Evolutionary conservation across 495 filamentous ascomycete genomes (phyloP), one percentile per base, ranked within the genome.

Genomic region (Neurospora sp.): DNA sequence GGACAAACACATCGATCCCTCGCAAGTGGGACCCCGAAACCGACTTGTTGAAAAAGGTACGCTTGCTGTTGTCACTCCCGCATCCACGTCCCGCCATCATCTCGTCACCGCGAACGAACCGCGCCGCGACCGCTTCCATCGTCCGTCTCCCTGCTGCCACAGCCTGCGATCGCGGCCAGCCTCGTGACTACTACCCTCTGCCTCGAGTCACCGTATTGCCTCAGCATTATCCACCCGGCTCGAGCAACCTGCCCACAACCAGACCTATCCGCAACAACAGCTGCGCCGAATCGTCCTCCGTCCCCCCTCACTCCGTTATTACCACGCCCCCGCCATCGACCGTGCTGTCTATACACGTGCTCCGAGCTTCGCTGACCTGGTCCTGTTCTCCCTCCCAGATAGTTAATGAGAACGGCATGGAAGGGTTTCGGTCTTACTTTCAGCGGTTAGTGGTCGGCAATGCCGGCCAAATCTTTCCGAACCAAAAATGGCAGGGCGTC

Each of bases 381-480:
- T 44, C 39, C 75, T 75, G 20, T 71, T 70, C 31, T 10, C 39
- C 9, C 69, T 73, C 44, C 37, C 76, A 97, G 94, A 89, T 98
- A 76, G 90, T 97, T 80, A 91, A 96, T 87, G 93, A 94, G 75
- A 89, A 96, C 94, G 93, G 93, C 79, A 97, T 97, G 94, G 94
- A 97, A 85, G 93, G 96, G 76, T 97, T 92, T 82, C 88, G 91
- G 42, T 96, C 92, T 84, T 97, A 94, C 82, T 96, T 97, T 83
- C 90, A 92, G 80, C 93, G 94, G 80, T 87, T 97, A 78, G 87
- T 98, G 72, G 90, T 89, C 80, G 88, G 88, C 78, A 97, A 96
- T 88, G 91, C 93, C 73, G 85, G 90, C 70, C 91, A 93, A 76
- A 94, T 98, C 71, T 98, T 97, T 79, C 90, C 93, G 8, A 66